phyloP scores from a whole-genome alignment of 495 filamentous ascomycete genomes.

The Talaromyces trachyspermus region DNA sequence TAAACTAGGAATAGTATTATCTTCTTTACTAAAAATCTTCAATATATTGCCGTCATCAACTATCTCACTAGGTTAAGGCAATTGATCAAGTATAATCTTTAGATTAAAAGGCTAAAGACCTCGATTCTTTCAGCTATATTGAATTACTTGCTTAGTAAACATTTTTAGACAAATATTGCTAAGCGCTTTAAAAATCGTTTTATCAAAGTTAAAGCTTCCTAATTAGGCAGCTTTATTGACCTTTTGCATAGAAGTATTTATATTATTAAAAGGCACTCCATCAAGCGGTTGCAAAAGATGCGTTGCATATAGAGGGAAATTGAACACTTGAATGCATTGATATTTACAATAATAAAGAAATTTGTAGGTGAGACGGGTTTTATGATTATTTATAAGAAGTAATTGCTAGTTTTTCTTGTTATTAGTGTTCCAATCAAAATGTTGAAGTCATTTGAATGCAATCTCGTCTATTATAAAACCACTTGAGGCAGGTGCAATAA shows the following conservation, averaged over 20 bases:
- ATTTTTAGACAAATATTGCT: not conserved
- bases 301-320: not conserved
- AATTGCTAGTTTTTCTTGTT: too few species aligned
- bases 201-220: not conserved
- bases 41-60: not conserved
- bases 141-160: not conserved
- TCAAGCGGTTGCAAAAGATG: not conserved
- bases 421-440: too few species aligned
- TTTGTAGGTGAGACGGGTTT: not conserved
- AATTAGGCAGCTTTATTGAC: not conserved
- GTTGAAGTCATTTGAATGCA: too few species aligned
- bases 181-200: not conserved
- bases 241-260: not conserved
- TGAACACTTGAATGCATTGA: not conserved
- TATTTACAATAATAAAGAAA: not conserved
- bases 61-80: too few species aligned
- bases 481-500: too few species aligned
- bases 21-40: not conserved
- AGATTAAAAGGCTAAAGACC: not conserved
- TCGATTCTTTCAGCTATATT: not conserved
- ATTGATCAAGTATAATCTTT: not conserved
- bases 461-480: too few species aligned
- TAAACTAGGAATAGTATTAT: not conserved
- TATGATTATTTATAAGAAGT: not conserved
- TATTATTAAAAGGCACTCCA: not conserved